A percentile compares a stretch with the other conserved stretches of the same genome.
Evolutionary conservation across 1,139 yeast genomes (phyloP).

Genomic region (Ogataea hybrid): DNA sequence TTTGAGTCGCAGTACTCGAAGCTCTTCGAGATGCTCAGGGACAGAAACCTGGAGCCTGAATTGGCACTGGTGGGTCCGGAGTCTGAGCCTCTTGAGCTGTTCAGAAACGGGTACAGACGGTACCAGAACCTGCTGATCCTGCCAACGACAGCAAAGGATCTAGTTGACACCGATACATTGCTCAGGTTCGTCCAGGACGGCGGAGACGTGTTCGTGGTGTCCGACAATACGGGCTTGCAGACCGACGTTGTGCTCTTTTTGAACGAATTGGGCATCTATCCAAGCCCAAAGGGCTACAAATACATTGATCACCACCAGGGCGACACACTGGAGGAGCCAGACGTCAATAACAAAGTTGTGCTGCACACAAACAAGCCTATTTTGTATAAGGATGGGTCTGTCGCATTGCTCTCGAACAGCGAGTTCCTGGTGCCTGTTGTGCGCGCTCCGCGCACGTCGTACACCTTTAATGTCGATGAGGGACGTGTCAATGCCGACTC

Average conservation of each 20-base stretch:
- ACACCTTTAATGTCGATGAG: conserved; percentile 45
- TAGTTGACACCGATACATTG: conserved; percentile 41
- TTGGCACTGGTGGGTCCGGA: conserved; percentile 13
- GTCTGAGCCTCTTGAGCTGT: conserved; percentile 34
- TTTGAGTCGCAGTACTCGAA: conserved; percentile 19
- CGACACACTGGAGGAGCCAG: conserved; percentile 16
- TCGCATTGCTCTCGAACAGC: conserved; percentile 57
- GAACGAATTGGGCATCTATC: conserved; percentile 78
- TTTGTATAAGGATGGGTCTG: conserved; percentile 40
- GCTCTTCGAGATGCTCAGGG: conserved; percentile 14
- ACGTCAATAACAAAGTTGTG: conserved; percentile 20
- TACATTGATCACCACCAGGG: conserved; percentile 62
- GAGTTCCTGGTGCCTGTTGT: conserved; percentile 70
- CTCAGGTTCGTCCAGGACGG: conserved; percentile 59
- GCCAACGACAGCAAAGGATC: conserved; percentile 43
- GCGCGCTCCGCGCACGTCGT: conserved; percentile 66
- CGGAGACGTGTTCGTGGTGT: conserved; percentile 71
- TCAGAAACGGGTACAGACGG: conserved; percentile 40
- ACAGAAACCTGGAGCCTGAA: conserved; percentile 9
- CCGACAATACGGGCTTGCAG: conserved; percentile 58
- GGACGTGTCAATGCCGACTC: conserved; percentile 41
- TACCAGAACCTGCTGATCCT: conserved; percentile 56
- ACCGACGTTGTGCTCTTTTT: conserved; percentile 67
- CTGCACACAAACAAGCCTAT: conserved; percentile 15
- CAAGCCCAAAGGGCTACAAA: conserved; percentile 73